These are phyloP conservation scores for Geotrichum citri-aurantii DNA, from an alignment of 1,139 yeast species.

Conservation along the genomic window DNA sequence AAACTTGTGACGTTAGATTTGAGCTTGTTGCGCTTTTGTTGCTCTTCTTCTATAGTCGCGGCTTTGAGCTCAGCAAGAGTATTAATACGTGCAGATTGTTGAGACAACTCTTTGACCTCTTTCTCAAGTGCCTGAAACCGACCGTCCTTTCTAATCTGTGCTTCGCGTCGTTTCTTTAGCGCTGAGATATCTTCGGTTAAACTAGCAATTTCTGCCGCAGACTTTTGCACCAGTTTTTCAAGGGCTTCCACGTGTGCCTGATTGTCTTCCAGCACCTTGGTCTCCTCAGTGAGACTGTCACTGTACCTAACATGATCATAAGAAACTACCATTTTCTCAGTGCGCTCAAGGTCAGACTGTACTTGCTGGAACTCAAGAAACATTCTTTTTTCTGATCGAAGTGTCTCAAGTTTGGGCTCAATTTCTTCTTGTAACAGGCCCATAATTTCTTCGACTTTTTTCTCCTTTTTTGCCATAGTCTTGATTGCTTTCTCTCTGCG, in stretches of 20 bases:
- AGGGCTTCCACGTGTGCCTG: constrained; percentile 39
- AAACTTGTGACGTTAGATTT: constrained; percentile 27
- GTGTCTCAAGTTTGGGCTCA: constrained; percentile 82
- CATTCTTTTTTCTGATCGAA: constrained; percentile 72
- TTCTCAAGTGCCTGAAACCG: constrained; percentile 59
- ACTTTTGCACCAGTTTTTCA: constrained; percentile 39
- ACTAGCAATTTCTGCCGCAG: constrained; percentile 51
- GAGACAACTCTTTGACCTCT: constrained; percentile 52
- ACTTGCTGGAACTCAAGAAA: constrained; percentile 83
- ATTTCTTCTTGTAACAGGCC: constrained; percentile 75
- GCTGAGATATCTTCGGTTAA: constrained; percentile 58
- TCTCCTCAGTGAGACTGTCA: constrained; percentile 32
- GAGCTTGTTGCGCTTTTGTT: constrained; percentile 24
- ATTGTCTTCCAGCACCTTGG: constrained; percentile 35
- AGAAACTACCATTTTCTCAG: constrained; percentile 69
- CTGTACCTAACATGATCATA: constrained; percentile 54
- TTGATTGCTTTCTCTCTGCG: constrained; percentile 87
- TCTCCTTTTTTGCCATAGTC: constrained; percentile 86
- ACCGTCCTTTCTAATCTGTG: constrained; percentile 60
- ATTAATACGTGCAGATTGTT: constrained; percentile 60
- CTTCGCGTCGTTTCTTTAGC: constrained; percentile 51
- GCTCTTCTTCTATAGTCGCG: constrained; percentile 8
- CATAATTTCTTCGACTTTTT: constrained; percentile 73
- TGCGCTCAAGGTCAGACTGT: constrained; percentile 72
- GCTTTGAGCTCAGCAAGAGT: constrained; percentile 52